Evolutionary conservation across 257 asterid genomes (phyloP), one percentile per base, ranked within the genome.

Genomic region (Nicotiana tabacum): DNA sequence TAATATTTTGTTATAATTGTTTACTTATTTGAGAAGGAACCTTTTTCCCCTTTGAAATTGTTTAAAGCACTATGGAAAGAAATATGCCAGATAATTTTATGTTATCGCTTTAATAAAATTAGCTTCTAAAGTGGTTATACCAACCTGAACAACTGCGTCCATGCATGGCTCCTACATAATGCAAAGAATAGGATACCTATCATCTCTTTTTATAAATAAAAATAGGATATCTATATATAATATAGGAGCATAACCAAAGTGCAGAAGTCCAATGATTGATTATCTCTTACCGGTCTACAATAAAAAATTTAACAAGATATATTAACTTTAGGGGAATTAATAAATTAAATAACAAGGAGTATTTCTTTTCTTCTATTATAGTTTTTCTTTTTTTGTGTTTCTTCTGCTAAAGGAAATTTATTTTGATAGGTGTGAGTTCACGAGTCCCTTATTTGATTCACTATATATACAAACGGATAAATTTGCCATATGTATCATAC

Each of bases 121-220:
- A 57, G 74, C 82, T 78, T 80, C 72, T 62, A 58, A 81, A 84
- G 88, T 91, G 87, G 95, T 87, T 90, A 86, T 77, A 89, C 91
- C 93, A 89, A 89, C 90, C 85, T 74, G 86, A 86, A 85, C 90
- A 32, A 89, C 86, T 84, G 30, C 72, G 65, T 66, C 68, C 16
- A 66, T 82, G 51, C 15, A 43, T 72, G 37, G 39, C 51, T 66
- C 6, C 21, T 2, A 6, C 43, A 74, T 27, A 74, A 48, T 74
- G 80, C 62, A 13, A 74, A 48, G 43, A 74, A 74, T 74, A 48
- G 24, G 80, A 74, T 48, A 27, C 80, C 80, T 74, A 74, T 48
- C 62, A 48, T 13, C 30, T 74, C 27, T 74, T 43, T 6, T 32
- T 3, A 32, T 15, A 12, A 11, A 56, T 56, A 5, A 66, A 66